Conservation (phyloP, 2,329 filamentous ascomycete genomes). For the Leptographium wingfieldii region DNA sequence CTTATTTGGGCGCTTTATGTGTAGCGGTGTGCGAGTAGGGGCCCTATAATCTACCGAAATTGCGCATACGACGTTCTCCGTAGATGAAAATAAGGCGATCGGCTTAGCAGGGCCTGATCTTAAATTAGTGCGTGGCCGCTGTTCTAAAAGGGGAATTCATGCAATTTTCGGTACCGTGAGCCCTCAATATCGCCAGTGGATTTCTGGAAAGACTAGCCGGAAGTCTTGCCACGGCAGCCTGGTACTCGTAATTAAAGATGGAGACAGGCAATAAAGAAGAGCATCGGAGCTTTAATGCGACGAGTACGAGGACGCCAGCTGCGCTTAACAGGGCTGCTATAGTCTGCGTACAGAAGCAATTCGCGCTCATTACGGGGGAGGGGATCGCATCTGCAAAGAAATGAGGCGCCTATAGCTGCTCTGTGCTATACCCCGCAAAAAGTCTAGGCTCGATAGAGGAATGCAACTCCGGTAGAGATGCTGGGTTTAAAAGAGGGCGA, state of each 20-base stretch:
- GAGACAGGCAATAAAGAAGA: not conserved
- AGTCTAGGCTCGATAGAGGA: slow-evolving; percentile 4
- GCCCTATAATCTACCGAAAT: slow-evolving; percentile 1
- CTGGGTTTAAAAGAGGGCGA: not conserved
- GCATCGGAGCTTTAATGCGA: not conserved
- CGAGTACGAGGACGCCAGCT: not conserved
- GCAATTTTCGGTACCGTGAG: not conserved
- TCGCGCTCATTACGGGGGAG: too few species aligned
- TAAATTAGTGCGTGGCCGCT: slow-evolving; percentile 1
- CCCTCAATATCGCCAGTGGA: not conserved
- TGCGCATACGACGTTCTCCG: slow-evolving; percentile 2
- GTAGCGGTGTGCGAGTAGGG: not conserved
- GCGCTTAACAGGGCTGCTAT: not conserved
- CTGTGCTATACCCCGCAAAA: slow-evolving; percentile 7
- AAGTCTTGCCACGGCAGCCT: not conserved
- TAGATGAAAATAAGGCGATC: not conserved
- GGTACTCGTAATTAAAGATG: not conserved
- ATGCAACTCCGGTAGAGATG: slow-evolving; percentile 1
- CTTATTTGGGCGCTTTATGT: not conserved
- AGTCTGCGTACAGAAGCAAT: too few species aligned
- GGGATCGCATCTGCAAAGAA: not conserved
- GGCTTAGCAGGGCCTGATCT: not conserved
- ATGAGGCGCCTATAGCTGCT: not conserved
- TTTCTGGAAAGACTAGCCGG: not conserved
- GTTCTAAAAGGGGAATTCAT: slow-evolving; percentile 1